Evolutionary conservation across 2,329 filamentous ascomycete genomes (phyloP).

Genomic region (Chaetomium strumarium): DNA sequence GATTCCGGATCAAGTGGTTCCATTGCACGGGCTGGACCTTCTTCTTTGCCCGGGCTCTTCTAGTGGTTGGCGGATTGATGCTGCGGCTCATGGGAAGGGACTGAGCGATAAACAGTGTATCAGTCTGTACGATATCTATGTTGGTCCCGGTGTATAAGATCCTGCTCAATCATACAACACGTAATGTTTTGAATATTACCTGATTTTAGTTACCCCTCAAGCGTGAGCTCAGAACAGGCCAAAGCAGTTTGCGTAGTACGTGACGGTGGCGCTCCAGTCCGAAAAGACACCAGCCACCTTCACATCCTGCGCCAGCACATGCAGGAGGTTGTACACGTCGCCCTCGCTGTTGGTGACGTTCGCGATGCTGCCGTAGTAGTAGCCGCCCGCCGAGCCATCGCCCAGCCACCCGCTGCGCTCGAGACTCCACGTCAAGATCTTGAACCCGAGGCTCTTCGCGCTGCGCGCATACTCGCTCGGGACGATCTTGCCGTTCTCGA

Average conservation of each 20-base stretch:
- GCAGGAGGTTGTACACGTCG: constrained; percentile 59
- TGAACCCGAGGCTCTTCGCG: constrained; percentile 55
- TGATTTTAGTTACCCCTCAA: too few species aligned
- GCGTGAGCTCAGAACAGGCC: constrained; percentile 31
- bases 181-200: too few species aligned
- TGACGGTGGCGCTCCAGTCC: constrained; percentile 64
- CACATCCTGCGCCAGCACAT: constrained; percentile 57
- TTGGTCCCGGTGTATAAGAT: too few species aligned
- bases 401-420: constrained; percentile 59
- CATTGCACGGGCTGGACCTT: not conserved
- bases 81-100: not conserved
- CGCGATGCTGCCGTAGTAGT: constrained; percentile 52
- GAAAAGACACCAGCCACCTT: constrained; percentile 58
- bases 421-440: constrained; percentile 63
- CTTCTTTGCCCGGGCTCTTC: not conserved
- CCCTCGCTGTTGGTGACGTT: constrained; percentile 56
- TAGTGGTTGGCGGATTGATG: not conserved
- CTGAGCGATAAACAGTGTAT: not conserved
- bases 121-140: too few species aligned
- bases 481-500: constrained; percentile 49
- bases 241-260: constrained; percentile 69
- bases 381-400: constrained; percentile 42
- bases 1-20: not conserved
- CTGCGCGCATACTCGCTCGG: constrained; percentile 57
- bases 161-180: too few species aligned